Evolutionary conservation across 2,329 filamentous ascomycete species (phyloP).

Genomic region (Lomentospora prolificans): DNA sequence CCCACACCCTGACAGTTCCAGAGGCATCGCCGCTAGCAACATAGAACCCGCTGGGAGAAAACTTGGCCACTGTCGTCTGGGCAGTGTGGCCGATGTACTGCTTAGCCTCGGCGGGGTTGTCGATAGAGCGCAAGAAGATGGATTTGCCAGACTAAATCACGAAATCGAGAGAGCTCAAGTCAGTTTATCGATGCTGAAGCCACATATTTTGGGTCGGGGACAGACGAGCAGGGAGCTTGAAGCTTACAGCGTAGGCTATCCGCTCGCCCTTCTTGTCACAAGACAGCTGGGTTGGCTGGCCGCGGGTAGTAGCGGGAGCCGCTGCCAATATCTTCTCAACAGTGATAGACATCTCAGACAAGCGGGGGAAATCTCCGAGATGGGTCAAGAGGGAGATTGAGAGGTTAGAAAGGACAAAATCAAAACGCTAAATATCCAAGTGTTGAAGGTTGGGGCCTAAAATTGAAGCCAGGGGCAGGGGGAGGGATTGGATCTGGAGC

Average conservation of each 20-base stretch:
- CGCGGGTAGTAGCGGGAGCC: constrained; percentile 71
- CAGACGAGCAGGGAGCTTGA: not conserved
- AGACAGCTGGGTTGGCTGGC: constrained; percentile 81
- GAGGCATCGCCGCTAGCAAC: constrained; percentile 83
- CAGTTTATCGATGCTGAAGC: too few species aligned
- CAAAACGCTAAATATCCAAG: not conserved
- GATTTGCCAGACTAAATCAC: constrained; percentile 78
- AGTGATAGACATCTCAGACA: constrained; percentile 37
- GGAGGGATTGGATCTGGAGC: not conserved
- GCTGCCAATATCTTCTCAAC: constrained; percentile 71
- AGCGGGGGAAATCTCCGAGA: not conserved
- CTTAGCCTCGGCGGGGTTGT: constrained; percentile 71
- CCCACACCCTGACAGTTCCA: constrained; percentile 85
- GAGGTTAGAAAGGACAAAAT: not conserved
- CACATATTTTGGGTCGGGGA: too few species aligned
- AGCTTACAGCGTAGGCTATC: constrained; percentile 79
- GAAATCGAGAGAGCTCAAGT: not conserved
- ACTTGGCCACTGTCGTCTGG: constrained; percentile 83
- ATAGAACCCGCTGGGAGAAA: constrained; percentile 90
- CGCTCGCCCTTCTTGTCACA: constrained; percentile 82
- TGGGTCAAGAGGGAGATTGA: not conserved
- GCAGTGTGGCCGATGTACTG: constrained; percentile 91
- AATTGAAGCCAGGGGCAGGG: not conserved
- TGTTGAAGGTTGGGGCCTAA: not conserved
- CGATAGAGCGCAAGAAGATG: constrained; percentile 90